phyloP scores from a whole-genome alignment of 106 monocot genomes.

The Acorus gramineus region DNA sequence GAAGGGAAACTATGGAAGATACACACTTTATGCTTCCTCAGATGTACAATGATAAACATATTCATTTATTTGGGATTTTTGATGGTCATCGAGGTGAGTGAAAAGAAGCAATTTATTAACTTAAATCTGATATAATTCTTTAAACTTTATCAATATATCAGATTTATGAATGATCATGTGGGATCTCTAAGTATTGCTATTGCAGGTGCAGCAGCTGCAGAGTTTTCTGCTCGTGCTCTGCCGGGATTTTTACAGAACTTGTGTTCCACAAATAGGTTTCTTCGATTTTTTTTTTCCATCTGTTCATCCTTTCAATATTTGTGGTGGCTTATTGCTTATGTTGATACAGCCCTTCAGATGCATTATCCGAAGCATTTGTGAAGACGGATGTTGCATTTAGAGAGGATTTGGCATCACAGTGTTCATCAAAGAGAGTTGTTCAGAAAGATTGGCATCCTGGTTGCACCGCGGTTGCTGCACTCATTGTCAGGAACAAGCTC shows the following conservation, averaged over 20 bases:
- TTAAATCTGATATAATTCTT: neutral
- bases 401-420: conserved; percentile 35
- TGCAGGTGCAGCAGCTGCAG: conserved; percentile 91
- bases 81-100: conserved; percentile 88
- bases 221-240: conserved; percentile 80
- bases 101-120: too few species aligned
- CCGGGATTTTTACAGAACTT: conserved; percentile 53
- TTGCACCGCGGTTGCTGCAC: conserved; percentile 69
- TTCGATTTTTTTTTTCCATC: neutral
- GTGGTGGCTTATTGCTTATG: conserved; percentile 1
- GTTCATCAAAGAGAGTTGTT: conserved; percentile 41
- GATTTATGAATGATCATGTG: too few species aligned
- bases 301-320: neutral
- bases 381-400: conserved; percentile 85
- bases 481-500: conserved; percentile 64
- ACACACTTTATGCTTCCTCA: conserved; percentile 82
- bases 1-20: conserved; percentile 98
- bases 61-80: conserved; percentile 82
- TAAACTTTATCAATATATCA: neutral
- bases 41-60: conserved; percentile 48
- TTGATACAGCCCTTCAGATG: conserved; percentile 63
- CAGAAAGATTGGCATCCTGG: conserved; percentile 90
- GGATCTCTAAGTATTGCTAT: neutral
- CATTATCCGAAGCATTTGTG: conserved; percentile 66
- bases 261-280: conserved; percentile 36